Evolutionary conservation across 2,329 filamentous ascomycete genomes (phyloP), one percentile per base, ranked within the genome.

Genomic region (Zalaria obscura): DNA sequence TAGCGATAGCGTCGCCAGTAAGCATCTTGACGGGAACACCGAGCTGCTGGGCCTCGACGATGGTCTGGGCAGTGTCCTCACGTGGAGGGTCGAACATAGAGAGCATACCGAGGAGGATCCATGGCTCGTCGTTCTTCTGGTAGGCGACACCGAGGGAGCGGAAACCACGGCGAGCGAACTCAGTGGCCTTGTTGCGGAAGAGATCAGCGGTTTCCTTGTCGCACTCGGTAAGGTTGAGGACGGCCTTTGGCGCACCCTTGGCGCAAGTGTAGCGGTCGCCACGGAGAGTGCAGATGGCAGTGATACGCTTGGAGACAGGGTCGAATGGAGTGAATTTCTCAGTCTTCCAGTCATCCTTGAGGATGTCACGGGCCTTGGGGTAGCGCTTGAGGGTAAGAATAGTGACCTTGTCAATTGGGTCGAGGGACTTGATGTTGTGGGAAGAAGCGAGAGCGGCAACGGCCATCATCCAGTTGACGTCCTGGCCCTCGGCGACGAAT

Each of bases 381-480:
- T 83, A 84, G 48, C 78, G 73, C 63, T 82, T 81, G 53, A 85
- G 74, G 41, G 80, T 83, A 44, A 84, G 69, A 52, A 85, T 80
- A 42, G 78, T 85, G 53, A 85, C 76, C 67, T 85, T 85, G 67
- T 85, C 80, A 54, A 85, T 85, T 46, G 80, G 80, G 58, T 85
- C 81, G 47, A 85, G 73, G 47, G 80, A 81, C 67, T 82, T 81
- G 65, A 83, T 70, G 67, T 84, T 85, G 69, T 85, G 80, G 47
- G 80, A 84, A 40, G 80, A 84, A 44, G 80, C 81, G 42, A 85
- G 73, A 46, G 80, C 80, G 45, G 81, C 80, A 46, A 83, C 80
- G 49, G 80, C 80, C 80, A 85, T 84, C 80, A 85, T 84, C 80
- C 80, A 85, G 69, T 85, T 81, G 61, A 84, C 76, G 62, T 84